Percentiles rank a stretch among this genome's conserved stretches.
These are phyloP conservation scores for Apostasia shenzhenica DNA, from an alignment of 106 monocot species.

Conservation along the genomic window DNA sequence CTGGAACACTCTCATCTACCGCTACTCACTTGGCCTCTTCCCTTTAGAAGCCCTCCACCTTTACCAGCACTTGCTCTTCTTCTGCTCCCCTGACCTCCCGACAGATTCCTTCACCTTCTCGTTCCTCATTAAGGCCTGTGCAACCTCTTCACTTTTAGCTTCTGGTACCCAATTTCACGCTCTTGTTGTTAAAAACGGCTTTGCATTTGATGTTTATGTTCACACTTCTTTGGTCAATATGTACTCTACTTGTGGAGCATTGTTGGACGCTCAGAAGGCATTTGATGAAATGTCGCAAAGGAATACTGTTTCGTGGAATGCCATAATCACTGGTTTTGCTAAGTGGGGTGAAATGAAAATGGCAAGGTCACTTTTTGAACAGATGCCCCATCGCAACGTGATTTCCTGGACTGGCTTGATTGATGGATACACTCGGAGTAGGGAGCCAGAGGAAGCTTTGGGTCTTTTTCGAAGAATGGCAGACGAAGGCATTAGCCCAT, in stretches of 20 bases:
- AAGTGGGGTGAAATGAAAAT: slow-evolving; percentile 34
- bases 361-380: slow-evolving; percentile 34
- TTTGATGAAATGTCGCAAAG: slow-evolving; percentile 64
- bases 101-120: slow-evolving; percentile 51
- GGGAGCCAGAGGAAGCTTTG: slow-evolving; percentile 23
- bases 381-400: slow-evolving; percentile 46
- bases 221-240: slow-evolving; percentile 53
- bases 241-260: slow-evolving; percentile 32
- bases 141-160: slow-evolving; percentile 7
- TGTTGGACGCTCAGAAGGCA: slow-evolving; percentile 23
- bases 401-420: slow-evolving; percentile 79
- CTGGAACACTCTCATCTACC: slow-evolving; percentile 51
- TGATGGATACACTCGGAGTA: slow-evolving; percentile 48
- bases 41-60: slow-evolving; percentile 53
- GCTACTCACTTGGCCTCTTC: slow-evolving; percentile 34
- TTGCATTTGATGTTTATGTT: slow-evolving; percentile 43
- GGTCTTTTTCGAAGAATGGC: slow-evolving; percentile 43
- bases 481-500: slow-evolving; percentile 22
- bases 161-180: slow-evolving; percentile 42
- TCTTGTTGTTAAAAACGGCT: slow-evolving; percentile 35
- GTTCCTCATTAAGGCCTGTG: slow-evolving; percentile 67
- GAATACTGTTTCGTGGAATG: slow-evolving; percentile 68
- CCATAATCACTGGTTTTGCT: slow-evolving; percentile 44
- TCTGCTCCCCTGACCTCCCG: slow-evolving; percentile 1
- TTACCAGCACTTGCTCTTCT: slow-evolving; percentile 25